Base-by-base conservation (phyloP, 2,329 filamentous ascomycete species). In the Verticillium tricorpus region DNA sequence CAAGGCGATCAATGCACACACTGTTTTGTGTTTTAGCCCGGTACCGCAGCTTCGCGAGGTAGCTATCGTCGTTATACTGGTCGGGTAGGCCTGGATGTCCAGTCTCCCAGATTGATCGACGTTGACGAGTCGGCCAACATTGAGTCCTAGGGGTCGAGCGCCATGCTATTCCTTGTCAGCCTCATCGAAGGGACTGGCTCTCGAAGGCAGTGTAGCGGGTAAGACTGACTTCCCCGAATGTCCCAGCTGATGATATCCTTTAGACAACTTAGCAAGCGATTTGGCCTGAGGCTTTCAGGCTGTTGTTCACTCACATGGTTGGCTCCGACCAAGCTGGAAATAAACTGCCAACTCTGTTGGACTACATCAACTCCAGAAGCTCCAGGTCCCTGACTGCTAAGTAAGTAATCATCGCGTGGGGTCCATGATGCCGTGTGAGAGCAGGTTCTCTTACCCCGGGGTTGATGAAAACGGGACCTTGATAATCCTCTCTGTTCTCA, bases 201-300 rank as follows among this genome's bases (percentile, higher is more conserved):
- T 31, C 25, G 52, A 19, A n/a, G 12, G 2, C 12, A 28, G 19
- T 14, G 25, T 5, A 14, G 1, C 5, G 31, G 1, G 39, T 4
- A 8, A 8, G 5, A 64, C 69, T 64, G 62, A 72, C 76, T 70
- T 28, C 81, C 81, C 31, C 81, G 76, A 3, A 80, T 80, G 60
- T 84, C 81, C 59, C 80, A 83, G 39, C 77, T 76, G 60, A 84
- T 75, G 2, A 84, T 73, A 57, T 84, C 80, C 70, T 76, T 28
- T 28, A 5, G 28, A 1, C 28, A 28, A 28, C 1, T 28, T 5
- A 28, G 28, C 6, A 28, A 28, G 4, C 3, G 6, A 6, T 6
- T 5, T 28, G 28, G 28, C 28, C 28, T 5, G 4, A 28, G 28
- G 1, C 1, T 1, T 4, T 28, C 25, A 28, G 1, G 5, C 28